phyloP scores from a whole-genome alignment of 2,329 filamentous ascomycete genomes.

The Fusarium verrucosum region DNA sequence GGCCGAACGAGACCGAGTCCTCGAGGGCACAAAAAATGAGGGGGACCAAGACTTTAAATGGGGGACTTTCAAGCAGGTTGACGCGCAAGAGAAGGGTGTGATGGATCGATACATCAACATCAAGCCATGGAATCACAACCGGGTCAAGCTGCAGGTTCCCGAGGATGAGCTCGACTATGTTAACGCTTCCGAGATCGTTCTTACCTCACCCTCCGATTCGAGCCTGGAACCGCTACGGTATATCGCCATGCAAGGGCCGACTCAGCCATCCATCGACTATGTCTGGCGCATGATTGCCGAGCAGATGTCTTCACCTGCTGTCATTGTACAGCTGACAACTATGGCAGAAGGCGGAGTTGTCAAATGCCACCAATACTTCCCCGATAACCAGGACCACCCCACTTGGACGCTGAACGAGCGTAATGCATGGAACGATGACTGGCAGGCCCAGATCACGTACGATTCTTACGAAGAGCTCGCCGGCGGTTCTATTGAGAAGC shows the following conservation, averaged over 20 bases:
- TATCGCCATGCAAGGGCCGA: constrained; percentile 95
- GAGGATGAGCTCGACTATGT: constrained; percentile 79
- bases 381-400: constrained; percentile 62
- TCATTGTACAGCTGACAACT: constrained; percentile 95
- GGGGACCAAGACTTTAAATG: constrained; percentile 47
- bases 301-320: constrained; percentile 74
- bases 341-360: constrained; percentile 79
- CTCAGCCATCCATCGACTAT: constrained; percentile 76
- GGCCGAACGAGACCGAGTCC: constrained; percentile 61
- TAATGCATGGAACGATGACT: constrained; percentile 72
- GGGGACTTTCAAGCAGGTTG: constrained; percentile 49
- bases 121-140: constrained; percentile 87
- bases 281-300: constrained; percentile 97
- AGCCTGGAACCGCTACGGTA: constrained; percentile 65
- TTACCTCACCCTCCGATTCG: constrained; percentile 57
- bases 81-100: constrained; percentile 42
- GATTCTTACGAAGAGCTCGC: constrained; percentile 67
- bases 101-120: constrained; percentile 92
- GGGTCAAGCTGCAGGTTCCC: constrained; percentile 81
- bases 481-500: constrained; percentile 72
- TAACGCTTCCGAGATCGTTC: constrained; percentile 78
- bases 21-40: constrained; percentile 53
- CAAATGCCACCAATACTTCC: constrained; percentile 93
- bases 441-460: constrained; percentile 74
- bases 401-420: constrained; percentile 68